Evolutionary conservation across 1,284 basidiomycete species (phyloP), one percentile per base, ranked within the genome.

Genomic region (Moesziomyces antarcticus): DNA sequence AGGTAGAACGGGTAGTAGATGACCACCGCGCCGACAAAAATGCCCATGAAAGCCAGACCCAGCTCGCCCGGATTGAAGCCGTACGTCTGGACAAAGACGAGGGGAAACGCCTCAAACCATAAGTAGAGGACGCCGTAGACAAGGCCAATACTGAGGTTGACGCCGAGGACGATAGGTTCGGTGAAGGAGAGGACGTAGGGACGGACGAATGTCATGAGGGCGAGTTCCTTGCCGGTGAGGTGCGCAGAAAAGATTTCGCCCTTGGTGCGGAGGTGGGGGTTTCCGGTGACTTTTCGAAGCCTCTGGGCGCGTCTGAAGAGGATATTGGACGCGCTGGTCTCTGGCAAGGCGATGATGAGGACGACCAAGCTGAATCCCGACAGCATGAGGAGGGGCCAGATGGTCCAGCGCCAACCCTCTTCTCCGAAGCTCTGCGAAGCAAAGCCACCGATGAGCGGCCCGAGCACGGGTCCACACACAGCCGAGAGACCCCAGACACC

Each of bases 231-330:
- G 24, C 67, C 58, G 21, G 73, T 75, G 33, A 75, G 40, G 16
- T 57, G 25, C 1, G 64, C 61, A 18, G 71, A 37, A 21, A 81
- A 71, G 51, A 85, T 76, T 54, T 86, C 85, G 46, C 81, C 79
- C 41, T 84, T 76, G 18, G 80, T 79, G 30, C 71, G 76, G 22
- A 85, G 73, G 35, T 83, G 56, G 7, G 69, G 33, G 73, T 86
- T 85, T 3, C 84, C 84, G 0, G 85, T 85, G 1, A 81, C 46
- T 47, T 80, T 79, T 27, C 85, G 78, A 5, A 86, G 73, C 5
- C 85, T 65, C 21, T 67, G 55, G 5, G 85, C 85, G 3, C 85
- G 79, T 25, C 82, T 72, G 49, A 72, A 57, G 24, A 86, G 80
- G 51, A 86, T 85, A 33, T 82, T 85, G 43, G 75, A 33, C 14